Conservation (phyloP, 73 alveolate species). For the Paramecium caudatum region DNA sequence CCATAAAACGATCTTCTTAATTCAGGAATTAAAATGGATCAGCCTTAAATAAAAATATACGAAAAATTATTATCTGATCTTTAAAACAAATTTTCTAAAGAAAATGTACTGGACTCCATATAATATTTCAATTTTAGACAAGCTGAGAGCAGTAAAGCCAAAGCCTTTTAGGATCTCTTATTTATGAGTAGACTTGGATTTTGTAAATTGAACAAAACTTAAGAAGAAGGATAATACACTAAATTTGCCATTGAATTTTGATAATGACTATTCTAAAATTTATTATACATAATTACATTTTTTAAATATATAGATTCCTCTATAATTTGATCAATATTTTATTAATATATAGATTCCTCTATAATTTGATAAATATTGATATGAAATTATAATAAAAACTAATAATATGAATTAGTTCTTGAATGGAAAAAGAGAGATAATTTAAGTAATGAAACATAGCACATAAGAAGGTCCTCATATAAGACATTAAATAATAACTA, state of each 20-base stretch:
- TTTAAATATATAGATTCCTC: too few species aligned
- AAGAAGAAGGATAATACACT: neutral
- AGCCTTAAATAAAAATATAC: neutral
- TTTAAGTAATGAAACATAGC: too few species aligned
- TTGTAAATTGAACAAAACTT: neutral
- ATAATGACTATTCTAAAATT: too few species aligned
- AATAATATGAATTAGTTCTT: too few species aligned
- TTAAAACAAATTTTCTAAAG: neutral
- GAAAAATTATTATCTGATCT: neutral
- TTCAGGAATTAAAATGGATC: neutral
- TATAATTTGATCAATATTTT: too few species aligned
- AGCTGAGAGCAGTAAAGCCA: constrained; percentile 23
- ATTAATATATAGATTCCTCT: too few species aligned
- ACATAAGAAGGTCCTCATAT: too few species aligned
- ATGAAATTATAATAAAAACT: too few species aligned
- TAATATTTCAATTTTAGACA: constrained; percentile 25
- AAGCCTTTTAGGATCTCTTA: constrained; percentile 4
- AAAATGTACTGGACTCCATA: neutral
- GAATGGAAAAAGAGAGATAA: too few species aligned
- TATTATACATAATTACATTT: too few species aligned
- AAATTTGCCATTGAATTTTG: neutral
- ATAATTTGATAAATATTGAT: too few species aligned
- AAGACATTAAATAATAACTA: too few species aligned
- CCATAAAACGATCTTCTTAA: neutral
- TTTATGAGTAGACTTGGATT: constrained; percentile 19